Base-by-base conservation (phyloP, 73 alveolate species). In the Paramecium sonneborni region DNA sequence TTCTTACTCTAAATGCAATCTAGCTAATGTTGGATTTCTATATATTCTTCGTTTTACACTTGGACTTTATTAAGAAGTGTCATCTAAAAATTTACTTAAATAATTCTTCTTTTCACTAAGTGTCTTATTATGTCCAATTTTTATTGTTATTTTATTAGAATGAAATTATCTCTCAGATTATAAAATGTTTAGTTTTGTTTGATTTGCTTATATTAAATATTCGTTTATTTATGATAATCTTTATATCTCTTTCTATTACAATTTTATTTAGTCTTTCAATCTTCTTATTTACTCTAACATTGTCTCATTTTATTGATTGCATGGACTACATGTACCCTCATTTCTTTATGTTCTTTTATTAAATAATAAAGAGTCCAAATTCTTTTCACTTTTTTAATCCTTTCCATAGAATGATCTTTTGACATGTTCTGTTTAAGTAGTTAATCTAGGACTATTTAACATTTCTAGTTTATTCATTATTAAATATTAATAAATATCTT, bases 21-120 rank as follows among this genome's bases (percentile, higher is more conserved):
- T n/a, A 12, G 87, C 58, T 5, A 74, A 74, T 14, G 87, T 74
- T 15, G 87, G 87, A 74, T 74, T 74, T 74, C 87, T 35, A 39
- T 37, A 74, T 4, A 39, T 74, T 39, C 35, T 74, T 74, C 58
- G 37, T 37, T 39, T 74, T 5, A n/a, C 28, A 20, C 56, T 37
- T 0, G 56, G 56, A 74, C 58, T 74, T 37, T 74, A 0, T 18
- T 74, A 32, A 1, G 87, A 74, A 12, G 37, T 74, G 1, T 74
- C 87, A n/a, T 74, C 87, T 28, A 74, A 37, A 0, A 74, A 74
- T 34, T 37, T 74, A 74, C 67, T 39, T n/a, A 74, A 15, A 37
- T 37, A n/a, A 74, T 34, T 34, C 58, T 74, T 74, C 11, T 18
- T 74, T 23, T 74, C 87, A 62, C 57, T 34, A 12, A 74, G 24